phyloP scores from a whole-genome alignment of 202 grass and related monocot species.

The Elaeis oleifera region DNA sequence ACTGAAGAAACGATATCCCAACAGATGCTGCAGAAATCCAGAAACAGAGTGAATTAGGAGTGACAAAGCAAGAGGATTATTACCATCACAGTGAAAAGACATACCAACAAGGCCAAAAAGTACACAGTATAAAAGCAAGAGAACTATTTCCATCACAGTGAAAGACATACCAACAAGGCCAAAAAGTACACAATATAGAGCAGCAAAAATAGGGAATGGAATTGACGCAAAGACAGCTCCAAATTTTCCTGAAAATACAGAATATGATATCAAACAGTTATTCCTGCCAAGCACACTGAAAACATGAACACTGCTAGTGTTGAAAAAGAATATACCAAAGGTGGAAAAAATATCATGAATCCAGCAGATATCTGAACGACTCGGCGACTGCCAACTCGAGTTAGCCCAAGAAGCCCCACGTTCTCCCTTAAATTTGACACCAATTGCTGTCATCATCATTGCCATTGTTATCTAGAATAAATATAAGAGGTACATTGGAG shows the following conservation, averaged over 20 bases:
- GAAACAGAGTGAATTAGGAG: not conserved
- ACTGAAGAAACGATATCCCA: slow-evolving; percentile 81
- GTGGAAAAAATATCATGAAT: slow-evolving; percentile 90
- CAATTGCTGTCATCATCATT: slow-evolving; percentile 14
- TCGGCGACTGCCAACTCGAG: slow-evolving; percentile 68
- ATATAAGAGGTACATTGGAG: not conserved
- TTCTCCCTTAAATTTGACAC: slow-evolving; percentile 58
- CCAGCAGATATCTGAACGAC: slow-evolving; percentile 80
- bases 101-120: slow-evolving; percentile 88
- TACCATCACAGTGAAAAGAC: slow-evolving; percentile 2
- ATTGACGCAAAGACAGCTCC: slow-evolving; percentile 89
- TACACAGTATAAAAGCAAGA: slow-evolving; percentile 43
- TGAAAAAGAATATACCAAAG: slow-evolving; percentile 43
- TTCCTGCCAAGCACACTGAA: not conserved
- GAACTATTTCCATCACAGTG: too few relatives aligned
- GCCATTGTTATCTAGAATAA: not conserved
- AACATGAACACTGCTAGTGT: slow-evolving; percentile 2
- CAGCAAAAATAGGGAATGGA: slow-evolving; percentile 57
- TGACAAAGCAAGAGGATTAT: too few relatives aligned
- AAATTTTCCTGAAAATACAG: slow-evolving; percentile 57
- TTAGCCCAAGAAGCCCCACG: slow-evolving; percentile 72
- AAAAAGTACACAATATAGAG: slow-evolving; percentile 81
- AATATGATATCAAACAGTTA: not conserved
- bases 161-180: slow-evolving; percentile 69
- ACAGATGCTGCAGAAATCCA: slow-evolving; percentile 53